Evolutionary conservation across 345 rosid species (phyloP).

Genomic region (Corchorus capsularis): DNA sequence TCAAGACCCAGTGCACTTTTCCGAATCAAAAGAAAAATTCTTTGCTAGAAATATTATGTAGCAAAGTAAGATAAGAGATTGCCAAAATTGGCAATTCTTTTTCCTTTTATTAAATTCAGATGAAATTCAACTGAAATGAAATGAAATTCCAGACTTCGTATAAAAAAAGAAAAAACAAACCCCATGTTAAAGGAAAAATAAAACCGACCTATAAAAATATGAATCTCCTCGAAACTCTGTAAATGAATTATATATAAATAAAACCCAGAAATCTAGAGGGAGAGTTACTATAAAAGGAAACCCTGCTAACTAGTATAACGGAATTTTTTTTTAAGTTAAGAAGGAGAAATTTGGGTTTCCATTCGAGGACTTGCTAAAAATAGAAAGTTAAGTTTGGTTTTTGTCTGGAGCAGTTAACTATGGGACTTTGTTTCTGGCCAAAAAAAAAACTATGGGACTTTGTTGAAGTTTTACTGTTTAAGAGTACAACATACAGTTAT

Average conservation of each 20-base stretch:
- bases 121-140: constrained; percentile 15
- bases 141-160: background rate
- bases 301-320: background rate
- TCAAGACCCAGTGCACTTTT: background rate
- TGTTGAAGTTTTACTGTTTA: background rate
- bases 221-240: background rate
- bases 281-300: constrained; percentile 1
- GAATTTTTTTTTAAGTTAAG: background rate
- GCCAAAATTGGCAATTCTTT: background rate
- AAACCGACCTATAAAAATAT: background rate
- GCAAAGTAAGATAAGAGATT: constrained; percentile 7
- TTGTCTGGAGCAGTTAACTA: background rate
- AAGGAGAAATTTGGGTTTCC: background rate
- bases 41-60: background rate
- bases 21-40: background rate
- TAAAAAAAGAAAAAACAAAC: background rate
- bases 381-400: background rate
- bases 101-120: background rate
- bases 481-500: no score
- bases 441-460: background rate
- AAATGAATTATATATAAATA: background rate
- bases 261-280: background rate
- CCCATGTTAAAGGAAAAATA: background rate
- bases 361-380: background rate
- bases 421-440: background rate